Percentiles rank a stretch among this genome's conserved stretches.
phyloP scores from a whole-genome alignment of 106 monocot genomes.

The Iris macrosiphon region DNA sequence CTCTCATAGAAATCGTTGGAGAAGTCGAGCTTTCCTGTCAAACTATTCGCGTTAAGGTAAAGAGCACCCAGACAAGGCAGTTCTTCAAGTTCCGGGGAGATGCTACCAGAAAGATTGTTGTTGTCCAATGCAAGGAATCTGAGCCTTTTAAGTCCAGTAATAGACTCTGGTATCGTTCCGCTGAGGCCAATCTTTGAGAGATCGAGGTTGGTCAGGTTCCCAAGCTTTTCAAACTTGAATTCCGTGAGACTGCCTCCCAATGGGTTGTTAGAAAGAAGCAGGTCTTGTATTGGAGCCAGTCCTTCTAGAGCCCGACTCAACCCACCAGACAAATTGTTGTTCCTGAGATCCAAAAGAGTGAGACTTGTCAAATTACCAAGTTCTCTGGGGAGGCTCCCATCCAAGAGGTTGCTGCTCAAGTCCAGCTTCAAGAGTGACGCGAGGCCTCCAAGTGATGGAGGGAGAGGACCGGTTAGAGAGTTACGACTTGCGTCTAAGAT shows the following conservation, averaged over 20 bases:
- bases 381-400: constrained; percentile 45
- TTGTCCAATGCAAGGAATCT: constrained; percentile 63
- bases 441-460: constrained; percentile 38
- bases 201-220: constrained; percentile 52
- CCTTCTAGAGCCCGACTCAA: constrained; percentile 20
- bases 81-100: constrained; percentile 33
- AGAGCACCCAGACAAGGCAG: constrained; percentile 43
- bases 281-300: constrained; percentile 50
- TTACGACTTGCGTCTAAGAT: constrained; percentile 63
- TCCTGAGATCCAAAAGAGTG: constrained; percentile 64
- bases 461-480: constrained; percentile 37
- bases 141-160: constrained; percentile 30
- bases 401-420: constrained; percentile 60
- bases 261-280: constrained; percentile 76
- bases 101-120: constrained; percentile 45
- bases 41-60: constrained; percentile 60
- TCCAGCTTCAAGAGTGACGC: constrained; percentile 66
- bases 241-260: constrained; percentile 31
- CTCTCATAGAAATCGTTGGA: constrained; percentile 43
- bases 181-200: constrained; percentile 38
- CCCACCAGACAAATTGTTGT: constrained; percentile 50
- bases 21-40: constrained; percentile 53
- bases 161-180: constrained; percentile 53
- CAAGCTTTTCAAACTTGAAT: constrained; percentile 32
- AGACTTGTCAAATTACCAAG: constrained; percentile 38